Percentiles rank a stretch among this genome's conserved stretches.
Conservation (phyloP, 1,284 basidiomycete genomes). For the Schizophyllum amplum region DNA sequence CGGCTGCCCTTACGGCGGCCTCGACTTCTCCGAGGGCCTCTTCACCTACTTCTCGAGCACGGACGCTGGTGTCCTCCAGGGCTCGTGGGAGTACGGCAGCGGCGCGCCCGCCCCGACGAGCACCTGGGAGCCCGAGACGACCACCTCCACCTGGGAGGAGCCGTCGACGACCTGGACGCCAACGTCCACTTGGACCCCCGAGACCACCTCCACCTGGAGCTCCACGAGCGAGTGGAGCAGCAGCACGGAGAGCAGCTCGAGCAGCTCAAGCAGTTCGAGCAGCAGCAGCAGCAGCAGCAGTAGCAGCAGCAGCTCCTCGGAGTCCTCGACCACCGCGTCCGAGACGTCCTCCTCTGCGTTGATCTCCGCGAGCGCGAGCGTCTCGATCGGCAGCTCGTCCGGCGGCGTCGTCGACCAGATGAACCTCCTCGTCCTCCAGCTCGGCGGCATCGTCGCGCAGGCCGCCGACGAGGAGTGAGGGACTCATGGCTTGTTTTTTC, state of each 20-base stretch:
- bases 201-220: background rate
- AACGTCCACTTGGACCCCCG: background rate
- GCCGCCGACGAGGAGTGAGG: background rate
- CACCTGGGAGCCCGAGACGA: conserved; percentile 14
- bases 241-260: background rate
- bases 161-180: background rate
- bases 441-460: background rate
- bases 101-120: conserved; percentile 19
- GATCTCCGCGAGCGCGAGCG: background rate
- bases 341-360: background rate
- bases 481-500: background rate
- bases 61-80: conserved; percentile 44
- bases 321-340: background rate
- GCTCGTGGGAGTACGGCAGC: conserved; percentile 46
- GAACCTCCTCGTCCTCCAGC: background rate
- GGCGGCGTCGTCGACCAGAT: background rate
- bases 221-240: background rate
- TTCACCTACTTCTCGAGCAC: conserved; percentile 55
- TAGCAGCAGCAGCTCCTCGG: background rate
- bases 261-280: background rate
- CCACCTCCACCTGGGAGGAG: conserved; percentile 15
- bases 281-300: background rate
- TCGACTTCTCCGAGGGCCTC: conserved; percentile 74
- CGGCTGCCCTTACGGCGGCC: conserved; percentile 60
- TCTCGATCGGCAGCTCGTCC: background rate